A percentile compares a stretch with the other conserved stretches of the same genome.
phyloP scores from a whole-genome alignment of 164 flowering plant species.

The Hamamelis virginiana region DNA sequence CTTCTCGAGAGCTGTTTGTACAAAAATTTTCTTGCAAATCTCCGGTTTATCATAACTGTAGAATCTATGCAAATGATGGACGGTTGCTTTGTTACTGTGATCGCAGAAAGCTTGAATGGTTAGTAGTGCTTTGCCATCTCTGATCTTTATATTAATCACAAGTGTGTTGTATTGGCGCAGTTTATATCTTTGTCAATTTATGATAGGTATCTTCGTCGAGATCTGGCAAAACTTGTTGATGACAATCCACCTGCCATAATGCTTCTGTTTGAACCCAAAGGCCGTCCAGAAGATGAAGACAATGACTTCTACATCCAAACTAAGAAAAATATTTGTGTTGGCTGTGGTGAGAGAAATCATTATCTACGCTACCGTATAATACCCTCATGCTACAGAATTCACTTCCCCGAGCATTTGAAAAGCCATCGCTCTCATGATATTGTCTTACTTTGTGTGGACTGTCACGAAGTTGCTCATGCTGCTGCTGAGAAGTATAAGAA shows the following conservation, averaged over 20 bases:
- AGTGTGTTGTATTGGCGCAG: background rate
- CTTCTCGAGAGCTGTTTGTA: conserved; percentile 79
- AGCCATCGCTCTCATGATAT: conserved; percentile 99
- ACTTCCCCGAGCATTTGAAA: conserved; percentile 97
- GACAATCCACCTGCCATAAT: conserved; percentile 83
- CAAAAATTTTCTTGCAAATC: conserved; percentile 95
- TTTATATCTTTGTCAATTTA: background rate
- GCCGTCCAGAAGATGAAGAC: conserved; percentile 98
- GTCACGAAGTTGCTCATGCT: conserved; percentile 96
- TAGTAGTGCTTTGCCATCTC: conserved; percentile 19
- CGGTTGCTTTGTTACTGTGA: conserved; percentile 95
- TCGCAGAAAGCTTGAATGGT: conserved; percentile 95
- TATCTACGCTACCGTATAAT: conserved; percentile 88
- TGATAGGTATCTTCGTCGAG: conserved; percentile 73
- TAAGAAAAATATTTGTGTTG: conserved; percentile 94
- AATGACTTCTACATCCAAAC: conserved; percentile 94
- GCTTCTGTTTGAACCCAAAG: conserved; percentile 99
- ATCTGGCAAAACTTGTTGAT: conserved; percentile 84
- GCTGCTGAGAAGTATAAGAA: conserved; percentile 91
- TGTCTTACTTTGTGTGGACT: conserved; percentile 94
- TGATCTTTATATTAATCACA: background rate
- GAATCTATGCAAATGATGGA: conserved; percentile 95
- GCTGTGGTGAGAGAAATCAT: conserved; percentile 93
- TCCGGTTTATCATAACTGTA: conserved; percentile 96
- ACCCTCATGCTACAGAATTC: conserved; percentile 98